phyloP scores from a whole-genome alignment of 768 basidiomycete genomes.

The Tremella fuciformis region DNA sequence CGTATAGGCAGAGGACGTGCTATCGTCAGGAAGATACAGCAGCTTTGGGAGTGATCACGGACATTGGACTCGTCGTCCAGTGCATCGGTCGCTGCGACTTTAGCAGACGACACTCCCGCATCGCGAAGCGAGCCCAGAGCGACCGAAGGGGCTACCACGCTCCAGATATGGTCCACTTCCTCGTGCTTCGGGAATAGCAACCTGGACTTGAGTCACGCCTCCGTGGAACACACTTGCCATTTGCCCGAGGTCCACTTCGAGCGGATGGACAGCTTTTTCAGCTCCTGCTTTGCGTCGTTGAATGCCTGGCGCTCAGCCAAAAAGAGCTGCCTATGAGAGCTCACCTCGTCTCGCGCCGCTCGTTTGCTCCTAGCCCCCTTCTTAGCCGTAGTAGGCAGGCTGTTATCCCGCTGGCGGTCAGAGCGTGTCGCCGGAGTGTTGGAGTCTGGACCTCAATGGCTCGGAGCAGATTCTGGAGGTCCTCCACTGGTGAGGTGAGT shows the following conservation, averaged over 20 bases:
- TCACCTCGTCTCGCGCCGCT: constrained; percentile 23
- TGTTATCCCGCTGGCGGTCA: constrained; percentile 15
- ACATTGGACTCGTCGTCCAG: not conserved
- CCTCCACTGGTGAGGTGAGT: constrained; percentile 15
- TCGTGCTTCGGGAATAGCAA: constrained; percentile 21
- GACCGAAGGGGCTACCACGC: constrained; percentile 21
- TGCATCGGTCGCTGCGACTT: constrained; percentile 21
- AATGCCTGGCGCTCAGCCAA: constrained; percentile 15
- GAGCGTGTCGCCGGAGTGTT: not conserved
- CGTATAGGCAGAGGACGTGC: constrained; percentile 30
- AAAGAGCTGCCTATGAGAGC: not conserved
- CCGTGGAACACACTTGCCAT: constrained; percentile 20
- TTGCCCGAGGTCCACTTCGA: constrained; percentile 27
- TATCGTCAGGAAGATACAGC: too few relatives aligned
- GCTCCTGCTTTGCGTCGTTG: constrained; percentile 10
- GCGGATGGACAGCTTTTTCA: constrained; percentile 14
- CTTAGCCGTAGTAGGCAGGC: constrained; percentile 15
- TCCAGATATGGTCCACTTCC: constrained; percentile 26
- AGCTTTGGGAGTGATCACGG: too few relatives aligned
- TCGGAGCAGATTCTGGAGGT: constrained; percentile 10
- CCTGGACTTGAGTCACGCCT: constrained; percentile 4
- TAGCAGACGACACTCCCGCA: constrained; percentile 24
- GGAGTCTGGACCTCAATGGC: constrained; percentile 18
- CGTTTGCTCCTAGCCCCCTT: constrained; percentile 29
- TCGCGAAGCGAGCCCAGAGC: constrained; percentile 24